Evolutionary conservation across 169 alveolate genomes (phyloP).

Genomic region (Plasmodium falciparum): DNA sequence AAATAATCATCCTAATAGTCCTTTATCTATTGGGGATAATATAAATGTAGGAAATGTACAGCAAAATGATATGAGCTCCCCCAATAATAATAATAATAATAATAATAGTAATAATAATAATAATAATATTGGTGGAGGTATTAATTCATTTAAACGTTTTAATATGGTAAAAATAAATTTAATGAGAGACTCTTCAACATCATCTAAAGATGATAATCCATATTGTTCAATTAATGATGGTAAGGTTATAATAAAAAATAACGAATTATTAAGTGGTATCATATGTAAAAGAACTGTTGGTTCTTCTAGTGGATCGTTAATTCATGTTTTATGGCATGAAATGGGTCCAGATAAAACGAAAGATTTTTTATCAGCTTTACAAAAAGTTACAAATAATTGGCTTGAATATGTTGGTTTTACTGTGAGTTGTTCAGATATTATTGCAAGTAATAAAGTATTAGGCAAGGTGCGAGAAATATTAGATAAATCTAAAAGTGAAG

Average conservation of each 20-base stretch:
- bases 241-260: conserved; percentile 95
- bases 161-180: conserved; percentile 78
- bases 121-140: conserved; percentile 79
- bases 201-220: conserved; percentile 79
- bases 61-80: neutral
- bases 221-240: conserved; percentile 82
- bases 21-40: conserved; percentile 14
- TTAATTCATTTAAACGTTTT: conserved; percentile 77
- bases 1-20: conserved; percentile 44
- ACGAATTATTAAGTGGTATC: conserved; percentile 97
- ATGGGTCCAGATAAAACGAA: conserved; percentile 97
- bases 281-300: conserved; percentile 98
- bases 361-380: conserved; percentile 95
- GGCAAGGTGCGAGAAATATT: conserved; percentile 92
- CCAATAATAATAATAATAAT: conserved; percentile 3
- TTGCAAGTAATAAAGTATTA: conserved; percentile 95
- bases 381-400: conserved; percentile 98
- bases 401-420: conserved; percentile 97
- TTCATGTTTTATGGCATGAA: conserved; percentile 98
- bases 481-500: conserved; percentile 89
- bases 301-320: conserved; percentile 97
- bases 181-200: conserved; percentile 79
- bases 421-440: conserved; percentile 98
- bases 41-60: conserved; percentile 2
- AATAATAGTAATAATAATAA: neutral